These are phyloP conservation scores for Quercus berberidifolia DNA, from an alignment of 306 rosid genomes.

Conservation along the genomic window DNA sequence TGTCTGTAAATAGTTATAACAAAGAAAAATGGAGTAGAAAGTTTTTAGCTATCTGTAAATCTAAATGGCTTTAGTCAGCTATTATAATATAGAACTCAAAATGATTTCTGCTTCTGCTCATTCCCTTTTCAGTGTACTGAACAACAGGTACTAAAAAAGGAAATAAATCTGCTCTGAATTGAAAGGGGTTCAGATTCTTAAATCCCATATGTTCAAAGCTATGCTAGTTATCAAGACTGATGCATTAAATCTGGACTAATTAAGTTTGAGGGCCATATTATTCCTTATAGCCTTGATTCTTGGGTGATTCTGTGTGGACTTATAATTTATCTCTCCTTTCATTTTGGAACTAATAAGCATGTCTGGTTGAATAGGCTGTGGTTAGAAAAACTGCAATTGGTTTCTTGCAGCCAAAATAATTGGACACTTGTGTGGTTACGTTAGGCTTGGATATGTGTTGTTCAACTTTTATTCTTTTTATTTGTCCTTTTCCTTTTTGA, in stretches of 20 bases:
- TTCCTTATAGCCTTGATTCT: background rate
- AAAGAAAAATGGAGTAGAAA: too few species aligned
- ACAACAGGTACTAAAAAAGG: background rate
- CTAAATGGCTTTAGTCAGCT: background rate
- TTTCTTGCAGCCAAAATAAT: too few species aligned
- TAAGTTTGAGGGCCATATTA: background rate
- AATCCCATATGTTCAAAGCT: background rate
- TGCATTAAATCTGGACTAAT: background rate
- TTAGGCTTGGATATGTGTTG: too few species aligned
- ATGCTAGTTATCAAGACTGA: conserved; percentile 1
- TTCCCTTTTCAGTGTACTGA: background rate
- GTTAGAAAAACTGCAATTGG: too few species aligned
- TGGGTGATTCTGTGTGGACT: background rate
- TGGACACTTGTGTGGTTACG: too few species aligned
- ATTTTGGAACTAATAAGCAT: background rate
- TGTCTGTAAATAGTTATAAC: background rate
- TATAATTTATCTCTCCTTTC: background rate
- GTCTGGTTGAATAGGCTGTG: too few species aligned
- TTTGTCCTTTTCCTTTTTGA: too few species aligned
- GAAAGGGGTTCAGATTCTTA: background rate
- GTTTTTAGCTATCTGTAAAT: background rate
- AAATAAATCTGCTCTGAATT: background rate
- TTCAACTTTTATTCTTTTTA: too few species aligned
- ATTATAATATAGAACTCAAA: background rate
- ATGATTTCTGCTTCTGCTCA: background rate